Conservation (phyloP, 352 stramenopile species). For the Peronospora farinosa region DNA sequence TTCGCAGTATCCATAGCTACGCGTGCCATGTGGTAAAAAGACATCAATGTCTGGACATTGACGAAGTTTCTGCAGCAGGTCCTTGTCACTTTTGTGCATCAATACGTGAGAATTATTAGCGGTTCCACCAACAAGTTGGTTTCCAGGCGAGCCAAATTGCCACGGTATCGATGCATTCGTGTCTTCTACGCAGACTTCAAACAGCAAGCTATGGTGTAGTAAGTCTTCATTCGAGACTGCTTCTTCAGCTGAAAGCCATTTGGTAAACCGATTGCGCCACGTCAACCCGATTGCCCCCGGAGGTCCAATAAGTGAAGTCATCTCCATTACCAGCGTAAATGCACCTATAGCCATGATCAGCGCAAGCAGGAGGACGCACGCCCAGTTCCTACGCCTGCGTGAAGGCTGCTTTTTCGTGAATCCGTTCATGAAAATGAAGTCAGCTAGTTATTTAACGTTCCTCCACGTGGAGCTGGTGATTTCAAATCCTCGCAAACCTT, state of each 20-base stretch:
- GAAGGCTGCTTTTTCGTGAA: constrained; percentile 3
- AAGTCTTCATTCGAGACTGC: constrained; percentile 24
- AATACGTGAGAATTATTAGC: constrained; percentile 21
- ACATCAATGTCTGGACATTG: constrained; percentile 45
- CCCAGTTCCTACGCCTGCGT: constrained; percentile 7
- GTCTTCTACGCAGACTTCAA: constrained; percentile 24
- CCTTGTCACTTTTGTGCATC: constrained; percentile 20
- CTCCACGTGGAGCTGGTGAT: too few relatives aligned
- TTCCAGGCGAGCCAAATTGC: constrained; percentile 28
- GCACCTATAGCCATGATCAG: constrained; percentile 14
- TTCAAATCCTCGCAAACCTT: too few relatives aligned
- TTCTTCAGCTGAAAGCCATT: constrained; percentile 10
- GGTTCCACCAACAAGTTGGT: constrained; percentile 17
- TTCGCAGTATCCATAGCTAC: constrained; percentile 43
- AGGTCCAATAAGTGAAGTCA: constrained; percentile 13
- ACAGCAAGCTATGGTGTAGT: constrained; percentile 31
- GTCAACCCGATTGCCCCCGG: constrained; percentile 4
- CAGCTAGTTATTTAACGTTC: too few relatives aligned
- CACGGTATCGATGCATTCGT: constrained; percentile 26
- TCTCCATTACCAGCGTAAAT: constrained; percentile 20
- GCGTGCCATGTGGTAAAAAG: constrained; percentile 30
- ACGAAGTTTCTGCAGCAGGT: constrained; percentile 32
- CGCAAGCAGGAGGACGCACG: constrained; percentile 15
- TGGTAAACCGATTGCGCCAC: constrained; percentile 15
- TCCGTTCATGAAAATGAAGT: too few relatives aligned